Evolutionary conservation across 2,329 filamentous ascomycete genomes (phyloP), one percentile per base, ranked within the genome.

Genomic region (Cladosporium sp.): DNA sequence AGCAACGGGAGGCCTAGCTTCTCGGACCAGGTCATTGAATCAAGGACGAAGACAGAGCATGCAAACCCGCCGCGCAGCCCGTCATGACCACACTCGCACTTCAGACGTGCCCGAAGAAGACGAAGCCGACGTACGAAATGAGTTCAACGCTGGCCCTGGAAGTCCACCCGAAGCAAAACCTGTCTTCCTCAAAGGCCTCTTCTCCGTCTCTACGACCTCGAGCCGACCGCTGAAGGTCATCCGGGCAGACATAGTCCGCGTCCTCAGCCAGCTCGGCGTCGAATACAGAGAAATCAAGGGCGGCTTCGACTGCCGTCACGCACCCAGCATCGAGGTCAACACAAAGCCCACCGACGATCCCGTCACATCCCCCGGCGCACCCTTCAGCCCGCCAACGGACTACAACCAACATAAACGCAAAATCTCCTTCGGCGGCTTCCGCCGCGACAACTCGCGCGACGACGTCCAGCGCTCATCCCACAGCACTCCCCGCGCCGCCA

Each of bases 171-270:
- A 92, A 56, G 85, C 92, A 49, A 96, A 95, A 68, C 93, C 93
- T 0, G 93, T 97, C 3, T 97, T 87, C 68, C 80, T 98, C 53
- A 98, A 97, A 71, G 93, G 93, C 4, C 78, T 98, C 14, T 97
- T 98, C 73, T 97, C 92, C 63, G 93, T 97, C 50, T 95, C 89
- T 3, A 98, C 93, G 0, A 98, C 93, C 6, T 96, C 90, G 54
- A 93, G 85, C 65, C 95, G 95, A 66, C 89, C 92, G 1, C 81
- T 97, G 9, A 77, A 84, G 1, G 83, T 89, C 54, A 98, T 98
- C 57, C 84, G 92, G 37, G 77, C 83, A 6, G 93, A 98, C 66
- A 88, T 98, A 61, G 95, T 95, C 65, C 81, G 92, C 46, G 93
- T 97, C 2, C 73, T 98, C 49, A 86, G 84, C 60, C 85, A 92